Base-by-base conservation (phyloP, 2,329 filamentous ascomycete genomes). In the Lachnellula hyalina region DNA sequence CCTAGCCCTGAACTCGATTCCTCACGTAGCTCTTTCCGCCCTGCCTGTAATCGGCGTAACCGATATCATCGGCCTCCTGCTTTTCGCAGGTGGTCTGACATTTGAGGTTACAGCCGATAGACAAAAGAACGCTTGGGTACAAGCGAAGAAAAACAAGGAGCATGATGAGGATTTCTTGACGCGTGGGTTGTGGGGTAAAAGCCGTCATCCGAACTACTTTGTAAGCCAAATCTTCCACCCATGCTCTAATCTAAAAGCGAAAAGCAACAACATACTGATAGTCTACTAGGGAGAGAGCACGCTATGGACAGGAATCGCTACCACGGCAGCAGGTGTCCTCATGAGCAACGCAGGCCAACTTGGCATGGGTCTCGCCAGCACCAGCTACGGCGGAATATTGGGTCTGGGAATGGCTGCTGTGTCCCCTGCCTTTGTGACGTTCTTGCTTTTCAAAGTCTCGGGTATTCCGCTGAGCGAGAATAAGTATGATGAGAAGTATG, bases 181-280 rank as follows among this genome's bases (percentile, higher is more conserved):
- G 0, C 68, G 73, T 1, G 85, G 85, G 0, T 64, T 89, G 36
- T 89, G 84, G 80, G 73, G 74, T 5, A 77, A 78, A 65, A 80
- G 76, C 47, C 72, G 83, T 57, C 83, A 86, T 69, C 85, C 85
- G 0, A 86, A 89, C 65, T 89, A 89, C 72, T 86, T 89, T 67
- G 54, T 55, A 32, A 25, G 49, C 40, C 12, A 12, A 23, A 2
- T 2, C 25, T 5, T 9, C 23, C 5, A 8, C 5, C 4, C 34
- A 14, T 11, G 12, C 7, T 32, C 4, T 32, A 12, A 44, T 11
- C 12, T 1, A 23, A n/a, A n/a, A 36, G 2, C 8, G 12, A 4
- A 32, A 32, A 4, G 11, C 8, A 32, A 32, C 25, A 4, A 32
- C 3, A 32, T 32, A 4, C 4, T 32, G 28, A 23, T 17, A 2